A percentile compares a stretch with the other conserved stretches of the same genome.
Conservation (phyloP, 805 yeast genomes). For the Zygoascus biomembranicola region DNA sequence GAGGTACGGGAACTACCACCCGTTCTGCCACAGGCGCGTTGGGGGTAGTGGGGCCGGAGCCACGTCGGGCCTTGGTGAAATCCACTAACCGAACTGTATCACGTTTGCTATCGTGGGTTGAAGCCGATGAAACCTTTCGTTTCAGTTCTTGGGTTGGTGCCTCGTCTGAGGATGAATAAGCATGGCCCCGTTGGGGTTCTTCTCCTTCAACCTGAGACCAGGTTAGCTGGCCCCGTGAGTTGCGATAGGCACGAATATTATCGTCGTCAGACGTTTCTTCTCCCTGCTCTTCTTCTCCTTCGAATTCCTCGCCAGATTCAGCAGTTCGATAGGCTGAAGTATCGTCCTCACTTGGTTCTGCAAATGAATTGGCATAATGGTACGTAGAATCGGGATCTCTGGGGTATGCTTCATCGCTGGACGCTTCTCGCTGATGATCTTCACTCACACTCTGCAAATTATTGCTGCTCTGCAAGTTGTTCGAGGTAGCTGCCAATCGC, state of each 20-base stretch:
- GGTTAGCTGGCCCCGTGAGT: constrained; percentile 28
- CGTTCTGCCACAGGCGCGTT: neutral
- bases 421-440: neutral
- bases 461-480: neutral
- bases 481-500: neutral
- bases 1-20: neutral
- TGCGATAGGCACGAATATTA: constrained; percentile 24
- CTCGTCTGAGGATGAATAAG: neutral
- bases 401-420: neutral
- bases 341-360: neutral
- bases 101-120: constrained; percentile 10
- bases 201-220: constrained; percentile 19
- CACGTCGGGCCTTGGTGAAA: constrained; percentile 23
- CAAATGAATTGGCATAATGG: neutral
- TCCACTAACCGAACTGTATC: constrained; percentile 32
- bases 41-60: neutral
- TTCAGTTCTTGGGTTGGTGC: constrained; percentile 10
- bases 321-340: constrained; percentile 24
- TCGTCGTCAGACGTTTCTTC: constrained; percentile 10
- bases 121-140: neutral
- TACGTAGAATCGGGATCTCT: neutral
- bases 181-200: neutral
- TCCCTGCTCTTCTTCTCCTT: constrained; percentile 13
- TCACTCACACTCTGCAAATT: constrained; percentile 1
- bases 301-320: constrained; percentile 23